Evolutionary conservation across 805 yeast genomes (phyloP).

Genomic region (Blastobotrys robertii): DNA sequence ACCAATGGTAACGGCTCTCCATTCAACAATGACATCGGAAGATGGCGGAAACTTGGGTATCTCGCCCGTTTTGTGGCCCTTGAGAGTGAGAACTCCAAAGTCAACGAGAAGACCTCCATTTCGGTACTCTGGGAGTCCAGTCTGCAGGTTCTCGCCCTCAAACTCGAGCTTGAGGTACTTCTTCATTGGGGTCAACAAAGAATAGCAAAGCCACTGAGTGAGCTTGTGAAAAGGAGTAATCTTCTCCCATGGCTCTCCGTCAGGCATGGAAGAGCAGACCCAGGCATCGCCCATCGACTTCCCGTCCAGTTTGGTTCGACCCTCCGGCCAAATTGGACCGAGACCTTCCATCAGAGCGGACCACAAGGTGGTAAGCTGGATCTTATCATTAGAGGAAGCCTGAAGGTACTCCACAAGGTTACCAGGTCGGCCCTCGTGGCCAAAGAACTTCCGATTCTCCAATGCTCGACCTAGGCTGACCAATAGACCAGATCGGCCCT

Average conservation of each 20-base stretch:
- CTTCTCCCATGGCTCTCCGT: slow-evolving; percentile 29
- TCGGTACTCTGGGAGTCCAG: slow-evolving; percentile 53
- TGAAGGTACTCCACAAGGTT: slow-evolving; percentile 39
- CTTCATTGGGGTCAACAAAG: slow-evolving; percentile 44
- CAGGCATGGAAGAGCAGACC: slow-evolving; percentile 28
- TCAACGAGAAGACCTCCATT: slow-evolving; percentile 59
- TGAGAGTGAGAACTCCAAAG: slow-evolving; percentile 40
- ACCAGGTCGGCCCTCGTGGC: slow-evolving; percentile 42
- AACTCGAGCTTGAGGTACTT: slow-evolving; percentile 34
- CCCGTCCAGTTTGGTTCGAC: slow-evolving; percentile 43
- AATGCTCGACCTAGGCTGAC: slow-evolving; percentile 42
- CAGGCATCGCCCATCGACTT: slow-evolving; percentile 55
- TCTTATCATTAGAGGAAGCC: slow-evolving; percentile 12
- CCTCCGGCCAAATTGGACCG: slow-evolving; percentile 52
- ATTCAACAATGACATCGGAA: slow-evolving; percentile 54
- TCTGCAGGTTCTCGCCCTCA: slow-evolving; percentile 34
- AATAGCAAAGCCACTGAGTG: slow-evolving; percentile 60
- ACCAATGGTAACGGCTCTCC: slow-evolving; percentile 56
- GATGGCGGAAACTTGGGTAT: slow-evolving; percentile 45
- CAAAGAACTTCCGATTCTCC: slow-evolving; percentile 33
- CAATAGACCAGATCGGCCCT: slow-evolving; percentile 42
- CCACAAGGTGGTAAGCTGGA: slow-evolving; percentile 46
- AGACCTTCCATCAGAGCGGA: slow-evolving; percentile 45
- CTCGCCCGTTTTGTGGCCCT: slow-evolving; percentile 27
- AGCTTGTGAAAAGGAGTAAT: slow-evolving; percentile 56